Conservation (phyloP, 208 protist species). For the Wallacemonas sp. region DNA sequence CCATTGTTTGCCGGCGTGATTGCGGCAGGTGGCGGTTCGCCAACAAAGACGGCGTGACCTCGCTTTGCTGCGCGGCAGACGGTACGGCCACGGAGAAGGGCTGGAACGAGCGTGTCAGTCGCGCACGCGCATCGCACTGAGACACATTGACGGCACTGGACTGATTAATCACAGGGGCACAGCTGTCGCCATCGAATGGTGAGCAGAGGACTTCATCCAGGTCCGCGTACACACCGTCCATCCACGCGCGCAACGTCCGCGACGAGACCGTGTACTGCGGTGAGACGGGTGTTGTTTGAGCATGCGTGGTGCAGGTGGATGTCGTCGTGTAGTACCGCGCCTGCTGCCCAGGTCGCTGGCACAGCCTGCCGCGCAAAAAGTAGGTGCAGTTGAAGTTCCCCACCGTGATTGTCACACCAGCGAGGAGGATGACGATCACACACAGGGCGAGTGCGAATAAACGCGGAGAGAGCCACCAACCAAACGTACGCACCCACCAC, state of each 20-base stretch:
- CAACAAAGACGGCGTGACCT: no score
- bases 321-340: constrained; percentile 10
- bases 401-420: neutral
- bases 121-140: no score
- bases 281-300: neutral
- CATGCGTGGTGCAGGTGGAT: neutral
- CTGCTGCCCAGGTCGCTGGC: constrained; percentile 4
- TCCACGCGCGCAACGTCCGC: neutral
- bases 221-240: neutral
- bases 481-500: neutral
- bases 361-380: constrained; percentile 5
- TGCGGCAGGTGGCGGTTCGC: neutral
- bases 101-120: no score
- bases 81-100: no score
- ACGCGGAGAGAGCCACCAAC: neutral
- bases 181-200: no score
- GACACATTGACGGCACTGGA: no score
- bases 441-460: neutral
- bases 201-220: no score
- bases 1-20: neutral
- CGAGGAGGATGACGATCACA: neutral
- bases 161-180: no score
- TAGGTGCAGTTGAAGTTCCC: constrained; percentile 10
- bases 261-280: neutral
- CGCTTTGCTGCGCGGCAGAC: no score